Evolutionary conservation across 2,329 filamentous ascomycete species (phyloP).

Genomic region (Paecilomyces sp.): DNA sequence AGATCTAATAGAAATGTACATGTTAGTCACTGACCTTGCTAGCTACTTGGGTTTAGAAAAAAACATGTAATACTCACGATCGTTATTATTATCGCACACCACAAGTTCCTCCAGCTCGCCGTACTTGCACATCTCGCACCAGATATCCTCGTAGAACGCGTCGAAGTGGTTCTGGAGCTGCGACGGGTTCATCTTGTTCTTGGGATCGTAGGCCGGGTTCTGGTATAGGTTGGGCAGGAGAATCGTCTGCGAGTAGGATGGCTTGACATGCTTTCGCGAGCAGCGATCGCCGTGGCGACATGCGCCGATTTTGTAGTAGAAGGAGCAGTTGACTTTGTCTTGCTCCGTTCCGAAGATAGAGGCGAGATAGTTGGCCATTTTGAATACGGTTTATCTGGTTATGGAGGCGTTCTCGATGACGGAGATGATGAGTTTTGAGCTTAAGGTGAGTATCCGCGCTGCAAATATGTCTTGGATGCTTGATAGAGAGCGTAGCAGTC

Average conservation of each 20-base stretch:
- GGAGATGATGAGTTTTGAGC: neutral
- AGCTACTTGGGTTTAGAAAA: neutral
- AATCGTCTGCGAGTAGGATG: constrained; percentile 94
- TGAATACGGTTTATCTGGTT: constrained; percentile 10
- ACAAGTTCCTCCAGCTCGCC: constrained; percentile 96
- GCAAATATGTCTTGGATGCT: neutral
- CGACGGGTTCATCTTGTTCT: constrained; percentile 91
- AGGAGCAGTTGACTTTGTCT: constrained; percentile 99
- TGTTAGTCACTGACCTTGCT: neutral
- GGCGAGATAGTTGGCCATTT: constrained; percentile 95
- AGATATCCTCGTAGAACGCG: constrained; percentile 99
- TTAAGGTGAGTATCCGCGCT: neutral
- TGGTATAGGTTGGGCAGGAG: constrained; percentile 98
- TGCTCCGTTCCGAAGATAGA: constrained; percentile 99
- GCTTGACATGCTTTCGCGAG: constrained; percentile 98
- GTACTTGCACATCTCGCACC: constrained; percentile 99
- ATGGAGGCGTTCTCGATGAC: neutral
- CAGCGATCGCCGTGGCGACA: constrained; percentile 98
- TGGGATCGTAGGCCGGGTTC: constrained; percentile 93
- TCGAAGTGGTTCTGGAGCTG: constrained; percentile 99
- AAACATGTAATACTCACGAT: constrained; percentile 53
- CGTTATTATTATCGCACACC: constrained; percentile 99
- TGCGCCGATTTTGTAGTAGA: constrained; percentile 99
- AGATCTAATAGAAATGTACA: constrained; percentile 52
- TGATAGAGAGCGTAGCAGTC: neutral